Conservation (phyloP, 495 filamentous ascomycete genomes). For the Durotheca rogersii region DNA sequence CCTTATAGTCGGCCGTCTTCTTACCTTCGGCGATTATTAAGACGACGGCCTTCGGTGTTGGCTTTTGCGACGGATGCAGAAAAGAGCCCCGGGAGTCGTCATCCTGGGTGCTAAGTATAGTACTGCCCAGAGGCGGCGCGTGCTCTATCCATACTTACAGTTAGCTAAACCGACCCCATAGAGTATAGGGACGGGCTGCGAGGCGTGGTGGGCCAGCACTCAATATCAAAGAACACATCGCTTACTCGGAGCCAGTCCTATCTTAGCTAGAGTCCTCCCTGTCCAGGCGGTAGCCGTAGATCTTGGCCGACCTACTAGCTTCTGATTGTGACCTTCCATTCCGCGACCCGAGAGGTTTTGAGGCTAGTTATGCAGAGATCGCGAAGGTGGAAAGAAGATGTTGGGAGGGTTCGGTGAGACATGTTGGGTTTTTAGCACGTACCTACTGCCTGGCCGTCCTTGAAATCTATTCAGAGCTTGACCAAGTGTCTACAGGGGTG, state of each 20-base stretch:
- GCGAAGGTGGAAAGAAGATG: too few relatives aligned
- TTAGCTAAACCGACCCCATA: background rate
- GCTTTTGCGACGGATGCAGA: too few relatives aligned
- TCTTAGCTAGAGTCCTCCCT: background rate
- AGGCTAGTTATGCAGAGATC: too few relatives aligned
- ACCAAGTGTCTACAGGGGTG: too few relatives aligned
- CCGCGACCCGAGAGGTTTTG: too few relatives aligned
- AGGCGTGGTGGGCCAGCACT: too few relatives aligned
- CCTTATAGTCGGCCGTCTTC: background rate
- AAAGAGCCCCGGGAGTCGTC: too few relatives aligned
- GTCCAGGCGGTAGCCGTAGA: background rate
- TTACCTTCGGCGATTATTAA: constrained; percentile 19
- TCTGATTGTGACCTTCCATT: background rate
- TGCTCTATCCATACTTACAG: background rate
- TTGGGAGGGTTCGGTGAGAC: too few relatives aligned
- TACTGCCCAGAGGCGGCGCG: background rate
- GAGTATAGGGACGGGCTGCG: background rate
- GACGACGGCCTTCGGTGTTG: constrained; percentile 24
- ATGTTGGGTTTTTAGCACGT: too few relatives aligned
- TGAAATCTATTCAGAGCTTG: too few relatives aligned
- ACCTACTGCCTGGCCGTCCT: too few relatives aligned
- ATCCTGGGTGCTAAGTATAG: background rate
- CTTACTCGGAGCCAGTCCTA: background rate
- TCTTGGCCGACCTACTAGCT: background rate
- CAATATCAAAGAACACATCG: too few relatives aligned